A percentile compares a stretch with the other conserved stretches of the same genome.
These are phyloP conservation scores for Pleurotus pulmonarius DNA, from an alignment of 768 basidiomycete genomes.

Conservation along the genomic window DNA sequence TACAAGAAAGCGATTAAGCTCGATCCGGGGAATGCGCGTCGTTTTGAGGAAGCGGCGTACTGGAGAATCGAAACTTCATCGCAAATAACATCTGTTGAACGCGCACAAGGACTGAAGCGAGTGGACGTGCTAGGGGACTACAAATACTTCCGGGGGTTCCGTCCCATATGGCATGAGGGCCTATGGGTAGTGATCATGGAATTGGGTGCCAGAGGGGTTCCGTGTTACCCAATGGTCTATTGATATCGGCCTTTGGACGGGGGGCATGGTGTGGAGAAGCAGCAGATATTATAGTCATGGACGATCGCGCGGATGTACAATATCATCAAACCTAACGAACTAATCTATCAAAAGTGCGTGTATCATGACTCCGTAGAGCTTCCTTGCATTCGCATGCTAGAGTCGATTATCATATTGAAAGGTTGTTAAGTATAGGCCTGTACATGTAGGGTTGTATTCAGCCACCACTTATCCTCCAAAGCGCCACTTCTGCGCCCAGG, in stretches of 20 bases:
- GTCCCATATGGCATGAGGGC: conserved; percentile 2
- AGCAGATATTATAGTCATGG: background rate
- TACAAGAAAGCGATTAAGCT: conserved; percentile 6
- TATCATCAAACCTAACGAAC: background rate
- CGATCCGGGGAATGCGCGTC: background rate
- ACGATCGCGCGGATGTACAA: background rate
- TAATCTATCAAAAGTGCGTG: background rate
- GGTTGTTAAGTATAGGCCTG: no score
- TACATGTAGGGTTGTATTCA: no score
- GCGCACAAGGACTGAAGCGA: conserved; percentile 2
- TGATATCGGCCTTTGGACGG: no score
- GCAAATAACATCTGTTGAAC: conserved; percentile 3
- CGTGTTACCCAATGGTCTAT: background rate
- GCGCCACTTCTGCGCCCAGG: no score
- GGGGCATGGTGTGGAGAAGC: background rate
- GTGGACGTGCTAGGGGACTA: conserved; percentile 4
- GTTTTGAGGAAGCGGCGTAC: conserved; percentile 4
- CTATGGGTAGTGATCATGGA: background rate
- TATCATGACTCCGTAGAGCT: background rate
- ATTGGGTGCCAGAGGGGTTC: conserved; percentile 3
- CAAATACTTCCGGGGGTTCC: conserved; percentile 3
- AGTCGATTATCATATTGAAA: no score
- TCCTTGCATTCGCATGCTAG: background rate
- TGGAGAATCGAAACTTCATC: conserved; percentile 1
- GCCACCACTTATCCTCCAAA: no score